Conservation (phyloP, 2,329 filamentous ascomycete genomes). For the Karstenula rhodostoma region DNA sequence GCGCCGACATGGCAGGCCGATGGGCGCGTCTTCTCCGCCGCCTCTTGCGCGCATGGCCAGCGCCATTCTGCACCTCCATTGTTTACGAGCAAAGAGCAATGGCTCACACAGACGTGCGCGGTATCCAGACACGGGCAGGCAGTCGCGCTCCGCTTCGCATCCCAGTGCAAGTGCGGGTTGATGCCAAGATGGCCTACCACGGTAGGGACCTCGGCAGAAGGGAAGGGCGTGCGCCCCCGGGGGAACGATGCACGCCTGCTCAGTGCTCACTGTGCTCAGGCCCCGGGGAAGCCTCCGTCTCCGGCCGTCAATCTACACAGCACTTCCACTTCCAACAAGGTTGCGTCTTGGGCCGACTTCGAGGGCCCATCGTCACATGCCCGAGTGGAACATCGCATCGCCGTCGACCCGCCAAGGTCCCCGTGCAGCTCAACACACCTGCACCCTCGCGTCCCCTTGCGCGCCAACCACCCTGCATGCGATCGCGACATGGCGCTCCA, state of each 20-base stretch:
- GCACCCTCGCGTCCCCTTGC: constrained; percentile 7
- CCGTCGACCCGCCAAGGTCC: constrained; percentile 13
- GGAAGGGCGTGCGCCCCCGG: constrained; percentile 14
- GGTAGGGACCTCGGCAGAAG: constrained; percentile 37
- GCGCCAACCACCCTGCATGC: constrained; percentile 8
- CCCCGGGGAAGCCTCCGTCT: too few relatives aligned
- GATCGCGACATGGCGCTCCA: neutral
- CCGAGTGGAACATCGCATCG: neutral
- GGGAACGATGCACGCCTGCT: constrained; percentile 16
- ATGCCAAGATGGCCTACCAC: constrained; percentile 24
- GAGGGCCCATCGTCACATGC: neutral
- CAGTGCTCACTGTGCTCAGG: too few relatives aligned
- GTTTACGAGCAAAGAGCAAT: constrained; percentile 3
- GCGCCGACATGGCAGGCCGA: constrained; percentile 79
- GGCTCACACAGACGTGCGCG: neutral
- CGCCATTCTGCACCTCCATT: constrained; percentile 45
- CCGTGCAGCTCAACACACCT: too few relatives aligned
- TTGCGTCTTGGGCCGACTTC: too few relatives aligned
- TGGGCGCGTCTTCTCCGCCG: constrained; percentile 64
- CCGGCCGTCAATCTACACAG: too few relatives aligned
- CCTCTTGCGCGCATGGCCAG: constrained; percentile 56
- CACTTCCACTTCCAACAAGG: too few relatives aligned
- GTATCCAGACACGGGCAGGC: neutral
- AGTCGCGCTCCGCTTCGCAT: constrained; percentile 24
- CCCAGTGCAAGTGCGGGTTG: constrained; percentile 21